phyloP scores from a whole-genome alignment of 169 alveolate species.

The Cryptosporidium muris region DNA sequence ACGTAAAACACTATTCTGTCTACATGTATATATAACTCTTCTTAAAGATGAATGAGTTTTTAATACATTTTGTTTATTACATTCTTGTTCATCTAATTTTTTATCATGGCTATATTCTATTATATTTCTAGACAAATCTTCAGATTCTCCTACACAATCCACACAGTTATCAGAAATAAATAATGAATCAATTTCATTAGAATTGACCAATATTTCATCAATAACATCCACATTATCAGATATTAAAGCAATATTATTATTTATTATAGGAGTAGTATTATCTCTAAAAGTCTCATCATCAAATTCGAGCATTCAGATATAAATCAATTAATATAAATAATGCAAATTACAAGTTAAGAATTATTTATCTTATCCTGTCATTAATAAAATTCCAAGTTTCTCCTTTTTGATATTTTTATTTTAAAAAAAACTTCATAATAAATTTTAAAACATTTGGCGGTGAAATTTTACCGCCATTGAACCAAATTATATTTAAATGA shows the following conservation, averaged over 20 bases:
- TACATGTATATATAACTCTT: constrained; percentile 44
- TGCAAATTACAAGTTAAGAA: no score
- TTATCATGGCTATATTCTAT: not conserved
- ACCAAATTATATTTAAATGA: no score
- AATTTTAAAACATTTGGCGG: no score
- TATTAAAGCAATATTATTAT: not conserved
- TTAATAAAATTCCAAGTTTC: no score
- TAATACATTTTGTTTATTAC: not conserved
- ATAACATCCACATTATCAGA: constrained; percentile 10
- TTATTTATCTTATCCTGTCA: no score
- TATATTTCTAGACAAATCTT: not conserved
- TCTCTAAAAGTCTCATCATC: no score
- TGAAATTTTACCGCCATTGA: no score
- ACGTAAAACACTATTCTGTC: constrained; percentile 51
- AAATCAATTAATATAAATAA: not conserved
- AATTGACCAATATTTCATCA: constrained; percentile 54
- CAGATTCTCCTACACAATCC: not conserved
- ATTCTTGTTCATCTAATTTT: not conserved
- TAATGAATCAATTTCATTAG: constrained; percentile 52
- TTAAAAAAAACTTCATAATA: no score
- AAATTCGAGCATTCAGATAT: not conserved
- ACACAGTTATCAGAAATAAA: constrained; percentile 3
- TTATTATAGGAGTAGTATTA: no score
- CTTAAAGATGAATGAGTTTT: constrained; percentile 44
- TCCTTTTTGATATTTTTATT: no score